phyloP scores from a whole-genome alignment of 306 rosid species.

The Acacia melanoxylon region DNA sequence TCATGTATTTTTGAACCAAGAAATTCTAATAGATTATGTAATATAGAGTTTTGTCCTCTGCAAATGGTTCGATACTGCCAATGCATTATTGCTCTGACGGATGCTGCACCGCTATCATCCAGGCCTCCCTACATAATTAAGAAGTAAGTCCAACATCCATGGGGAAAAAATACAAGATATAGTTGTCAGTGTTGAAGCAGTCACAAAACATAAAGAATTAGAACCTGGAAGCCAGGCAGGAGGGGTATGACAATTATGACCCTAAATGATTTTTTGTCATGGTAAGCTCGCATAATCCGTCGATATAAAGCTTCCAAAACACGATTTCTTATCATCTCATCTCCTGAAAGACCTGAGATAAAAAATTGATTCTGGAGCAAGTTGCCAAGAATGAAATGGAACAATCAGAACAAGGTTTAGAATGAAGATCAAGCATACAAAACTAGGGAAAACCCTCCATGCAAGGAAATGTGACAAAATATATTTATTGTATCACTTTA shows the following conservation, averaged over 20 bases:
- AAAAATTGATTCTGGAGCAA: constrained; percentile 93
- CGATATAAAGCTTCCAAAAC: constrained; percentile 81
- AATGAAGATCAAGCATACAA: constrained; percentile 6
- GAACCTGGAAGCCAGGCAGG: constrained; percentile 97
- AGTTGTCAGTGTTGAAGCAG: constrained; percentile 28
- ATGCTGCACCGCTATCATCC: constrained; percentile 98
- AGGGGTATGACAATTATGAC: constrained; percentile 94
- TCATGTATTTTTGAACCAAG: constrained; percentile 85
- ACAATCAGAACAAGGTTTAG: constrained; percentile 33
- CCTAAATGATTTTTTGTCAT: constrained; percentile 81
- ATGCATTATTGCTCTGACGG: constrained; percentile 98
- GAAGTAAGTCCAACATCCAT: constrained; percentile 35
- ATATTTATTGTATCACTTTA: constrained; percentile 11
- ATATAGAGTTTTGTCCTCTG: constrained; percentile 80
- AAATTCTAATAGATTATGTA: constrained; percentile 70
- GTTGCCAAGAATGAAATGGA: constrained; percentile 36
- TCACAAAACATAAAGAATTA: constrained; percentile 10
- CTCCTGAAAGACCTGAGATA: constrained; percentile 95
- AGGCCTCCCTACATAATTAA: constrained; percentile 73
- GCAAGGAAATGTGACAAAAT: background rate
- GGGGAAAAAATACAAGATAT: background rate
- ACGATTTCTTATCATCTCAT: constrained; percentile 85
- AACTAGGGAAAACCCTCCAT: background rate
- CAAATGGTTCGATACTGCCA: constrained; percentile 98
- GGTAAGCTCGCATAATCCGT: constrained; percentile 81